These are phyloP conservation scores for Talaromyces thailandensis DNA, from an alignment of 495 filamentous ascomycete genomes.

Conservation along the genomic window DNA sequence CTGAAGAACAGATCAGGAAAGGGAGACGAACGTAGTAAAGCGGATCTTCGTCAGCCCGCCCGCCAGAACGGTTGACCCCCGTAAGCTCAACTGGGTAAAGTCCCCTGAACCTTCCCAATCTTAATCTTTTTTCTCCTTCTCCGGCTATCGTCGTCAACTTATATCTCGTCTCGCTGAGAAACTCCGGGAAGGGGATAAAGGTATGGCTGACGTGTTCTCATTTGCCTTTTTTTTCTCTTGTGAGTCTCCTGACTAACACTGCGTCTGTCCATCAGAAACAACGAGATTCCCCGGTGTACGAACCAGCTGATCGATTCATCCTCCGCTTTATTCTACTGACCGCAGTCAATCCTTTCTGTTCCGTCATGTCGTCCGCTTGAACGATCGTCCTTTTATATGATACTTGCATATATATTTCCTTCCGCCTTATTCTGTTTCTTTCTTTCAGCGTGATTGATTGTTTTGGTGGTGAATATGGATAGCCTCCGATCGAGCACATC, in stretches of 20 bases:
- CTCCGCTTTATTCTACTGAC: conserved; percentile 4
- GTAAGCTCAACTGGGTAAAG: conserved; percentile 5
- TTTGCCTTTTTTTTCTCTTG: background rate
- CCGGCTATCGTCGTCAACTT: background rate
- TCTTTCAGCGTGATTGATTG: background rate
- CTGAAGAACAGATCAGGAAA: background rate
- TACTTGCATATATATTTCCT: background rate
- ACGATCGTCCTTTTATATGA: background rate
- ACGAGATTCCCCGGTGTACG: background rate
- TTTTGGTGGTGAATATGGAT: conserved; percentile 30
- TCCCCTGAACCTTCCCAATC: background rate
- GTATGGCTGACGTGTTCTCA: background rate
- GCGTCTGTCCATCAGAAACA: background rate
- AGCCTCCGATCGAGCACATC: conserved; percentile 37
- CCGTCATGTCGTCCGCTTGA: conserved; percentile 6
- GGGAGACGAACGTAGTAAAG: background rate
- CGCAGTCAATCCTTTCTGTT: conserved; percentile 7
- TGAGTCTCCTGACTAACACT: background rate
- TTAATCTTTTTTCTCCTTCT: background rate
- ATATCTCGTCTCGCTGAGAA: background rate
- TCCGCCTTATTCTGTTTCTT: background rate
- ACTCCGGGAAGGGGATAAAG: background rate
- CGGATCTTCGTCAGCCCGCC: background rate
- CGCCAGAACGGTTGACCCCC: background rate
- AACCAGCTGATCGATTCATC: background rate